A percentile compares a stretch with the other conserved stretches of the same genome.
These are phyloP conservation scores for Geosiphon pyriformis DNA, from an alignment of 192 early-diverging fungal species.

Conservation along the genomic window DNA sequence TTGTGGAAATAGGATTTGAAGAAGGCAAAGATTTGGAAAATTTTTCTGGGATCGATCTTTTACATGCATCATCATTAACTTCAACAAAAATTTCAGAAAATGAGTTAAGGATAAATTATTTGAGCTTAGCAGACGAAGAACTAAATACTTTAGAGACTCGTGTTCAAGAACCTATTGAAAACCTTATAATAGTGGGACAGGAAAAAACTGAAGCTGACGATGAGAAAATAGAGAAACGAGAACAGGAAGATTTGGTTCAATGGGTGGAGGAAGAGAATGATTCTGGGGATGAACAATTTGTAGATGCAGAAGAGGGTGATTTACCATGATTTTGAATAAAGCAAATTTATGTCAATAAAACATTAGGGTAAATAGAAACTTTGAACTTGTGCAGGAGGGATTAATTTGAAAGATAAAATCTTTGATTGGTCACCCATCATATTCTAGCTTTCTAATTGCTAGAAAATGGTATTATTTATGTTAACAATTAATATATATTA, in stretches of 20 bases:
- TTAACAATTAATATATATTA: too few species aligned
- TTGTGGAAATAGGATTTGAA: not conserved
- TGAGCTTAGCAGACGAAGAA: not conserved
- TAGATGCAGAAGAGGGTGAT: slow-evolving; percentile 1
- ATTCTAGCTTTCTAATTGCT: too few species aligned
- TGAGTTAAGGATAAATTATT: slow-evolving; percentile 1
- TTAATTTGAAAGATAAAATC: too few species aligned
- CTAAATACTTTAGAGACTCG: too few species aligned
- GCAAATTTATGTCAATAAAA: not conserved
- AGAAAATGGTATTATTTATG: too few species aligned
- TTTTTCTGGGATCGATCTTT: not conserved
- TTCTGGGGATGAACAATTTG: not conserved
- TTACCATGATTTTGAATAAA: not conserved
- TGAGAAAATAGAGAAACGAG: not conserved
- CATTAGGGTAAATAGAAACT: too few species aligned
- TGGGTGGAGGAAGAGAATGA: not conserved
- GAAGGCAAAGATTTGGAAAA: not conserved
- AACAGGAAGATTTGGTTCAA: slow-evolving; percentile 5
- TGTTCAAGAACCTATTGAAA: too few species aligned
- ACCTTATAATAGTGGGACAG: slow-evolving; percentile 1
- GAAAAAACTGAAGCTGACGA: not conserved
- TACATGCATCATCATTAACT: too few species aligned
- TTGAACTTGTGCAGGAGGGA: too few species aligned
- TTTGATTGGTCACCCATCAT: too few species aligned
- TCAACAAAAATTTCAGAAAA: too few species aligned